phyloP scores from a whole-genome alignment of 306 rosid genomes.

The Styphnolobium japonicum region DNA sequence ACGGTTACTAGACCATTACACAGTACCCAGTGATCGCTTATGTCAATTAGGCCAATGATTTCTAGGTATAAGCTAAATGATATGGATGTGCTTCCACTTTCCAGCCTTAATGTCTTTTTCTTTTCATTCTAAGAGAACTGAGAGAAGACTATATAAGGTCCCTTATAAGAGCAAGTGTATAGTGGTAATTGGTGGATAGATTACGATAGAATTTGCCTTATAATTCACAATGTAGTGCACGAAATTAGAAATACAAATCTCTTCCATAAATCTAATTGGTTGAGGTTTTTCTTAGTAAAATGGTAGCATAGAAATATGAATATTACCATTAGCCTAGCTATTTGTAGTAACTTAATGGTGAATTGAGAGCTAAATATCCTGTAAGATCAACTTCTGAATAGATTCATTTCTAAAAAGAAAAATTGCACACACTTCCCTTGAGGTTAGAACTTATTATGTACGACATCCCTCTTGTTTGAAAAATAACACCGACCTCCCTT shows the following conservation, averaged over 20 bases:
- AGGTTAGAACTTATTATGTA: no score
- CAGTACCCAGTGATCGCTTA: not conserved
- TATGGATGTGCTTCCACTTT: not conserved
- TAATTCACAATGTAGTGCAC: not conserved
- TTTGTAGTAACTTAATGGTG: no score
- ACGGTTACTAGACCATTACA: not conserved
- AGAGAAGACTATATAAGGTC: not conserved
- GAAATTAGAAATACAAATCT: not conserved
- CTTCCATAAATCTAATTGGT: not conserved
- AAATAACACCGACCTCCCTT: no score
- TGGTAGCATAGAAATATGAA: no score
- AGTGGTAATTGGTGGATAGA: not conserved
- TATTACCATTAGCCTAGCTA: no score
- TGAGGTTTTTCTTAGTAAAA: no score
- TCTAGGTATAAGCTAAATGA: not conserved
- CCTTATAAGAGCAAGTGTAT: not conserved
- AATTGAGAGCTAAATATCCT: no score
- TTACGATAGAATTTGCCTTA: not conserved
- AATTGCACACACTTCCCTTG: no score
- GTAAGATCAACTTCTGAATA: no score
- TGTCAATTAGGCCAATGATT: not conserved
- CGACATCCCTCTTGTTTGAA: no score
- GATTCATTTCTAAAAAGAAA: no score
- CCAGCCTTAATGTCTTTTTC: not conserved
- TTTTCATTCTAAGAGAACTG: not conserved